These are phyloP conservation scores for Leccinellum luteum DNA, from an alignment of 768 basidiomycete genomes.

Conservation along the genomic window DNA sequence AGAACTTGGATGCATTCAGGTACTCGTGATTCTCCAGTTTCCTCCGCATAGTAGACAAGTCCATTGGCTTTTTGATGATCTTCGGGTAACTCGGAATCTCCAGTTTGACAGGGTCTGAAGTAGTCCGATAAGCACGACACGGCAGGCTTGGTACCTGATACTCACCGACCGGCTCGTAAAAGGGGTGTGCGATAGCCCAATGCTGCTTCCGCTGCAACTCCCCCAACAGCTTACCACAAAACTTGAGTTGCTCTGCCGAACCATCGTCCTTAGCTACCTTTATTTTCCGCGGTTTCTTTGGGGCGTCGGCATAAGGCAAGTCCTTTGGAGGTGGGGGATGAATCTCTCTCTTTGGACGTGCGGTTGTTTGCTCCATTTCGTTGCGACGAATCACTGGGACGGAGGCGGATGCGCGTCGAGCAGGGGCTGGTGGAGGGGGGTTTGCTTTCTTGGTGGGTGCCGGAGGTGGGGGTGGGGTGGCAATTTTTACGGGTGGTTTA, in stretches of 20 bases:
- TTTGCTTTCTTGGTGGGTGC: constrained; percentile 27
- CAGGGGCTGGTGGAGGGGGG: constrained; percentile 40
- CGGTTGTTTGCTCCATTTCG: constrained; percentile 50
- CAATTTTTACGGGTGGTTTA: constrained; percentile 45
- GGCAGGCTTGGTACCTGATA: constrained; percentile 19
- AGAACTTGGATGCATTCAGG: constrained; percentile 72
- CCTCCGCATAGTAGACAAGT: constrained; percentile 81
- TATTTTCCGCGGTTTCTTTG: constrained; percentile 64
- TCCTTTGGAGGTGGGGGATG: constrained; percentile 95
- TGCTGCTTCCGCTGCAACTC: constrained; percentile 82
- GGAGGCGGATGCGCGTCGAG: constrained; percentile 75
- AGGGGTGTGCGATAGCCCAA: constrained; percentile 68
- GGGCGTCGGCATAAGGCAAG: constrained; percentile 73
- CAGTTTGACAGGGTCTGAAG: constrained; percentile 70
- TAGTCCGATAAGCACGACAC: neutral
- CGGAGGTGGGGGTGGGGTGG: constrained; percentile 41
- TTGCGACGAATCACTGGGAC: constrained; percentile 82
- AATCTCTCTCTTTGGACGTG: constrained; percentile 96
- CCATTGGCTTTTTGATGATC: constrained; percentile 94
- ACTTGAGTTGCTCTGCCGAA: constrained; percentile 80
- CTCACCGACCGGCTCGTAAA: constrained; percentile 93
- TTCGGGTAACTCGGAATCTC: constrained; percentile 83
- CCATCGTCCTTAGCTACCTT: constrained; percentile 63
- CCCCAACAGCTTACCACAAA: constrained; percentile 69
- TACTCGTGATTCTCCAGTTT: constrained; percentile 83